phyloP scores from a whole-genome alignment of 2,329 filamentous ascomycete genomes.

The Corynespora cassiicola region DNA sequence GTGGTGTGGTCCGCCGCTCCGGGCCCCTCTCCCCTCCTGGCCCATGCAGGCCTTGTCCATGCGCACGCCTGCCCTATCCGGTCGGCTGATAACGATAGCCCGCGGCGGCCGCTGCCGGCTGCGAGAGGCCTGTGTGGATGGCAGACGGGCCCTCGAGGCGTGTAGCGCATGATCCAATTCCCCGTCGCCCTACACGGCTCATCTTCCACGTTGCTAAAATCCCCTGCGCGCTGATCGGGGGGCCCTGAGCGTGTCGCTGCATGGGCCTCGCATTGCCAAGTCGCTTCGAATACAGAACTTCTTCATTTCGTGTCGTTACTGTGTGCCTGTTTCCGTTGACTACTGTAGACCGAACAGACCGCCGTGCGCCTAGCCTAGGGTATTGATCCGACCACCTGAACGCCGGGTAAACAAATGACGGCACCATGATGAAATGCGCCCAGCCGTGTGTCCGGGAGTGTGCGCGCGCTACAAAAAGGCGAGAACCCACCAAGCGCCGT shows the following conservation, averaged over 20 bases:
- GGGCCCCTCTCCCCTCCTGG: slow-evolving; percentile 8
- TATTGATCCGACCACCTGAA: slow-evolving; percentile 14
- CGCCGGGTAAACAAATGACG: slow-evolving; percentile 10
- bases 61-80: slow-evolving; percentile 3
- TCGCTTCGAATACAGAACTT: slow-evolving; percentile 6
- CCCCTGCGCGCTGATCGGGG: neutral
- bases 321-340: slow-evolving; percentile 8
- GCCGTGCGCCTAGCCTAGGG: slow-evolving; percentile 11
- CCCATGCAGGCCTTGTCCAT: slow-evolving; percentile 2
- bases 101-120: neutral
- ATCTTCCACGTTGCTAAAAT: neutral
- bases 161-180: neutral
- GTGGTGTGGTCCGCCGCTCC: no score
- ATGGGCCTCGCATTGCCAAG: no score
- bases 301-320: slow-evolving; percentile 12
- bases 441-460: neutral
- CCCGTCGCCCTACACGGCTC: neutral
- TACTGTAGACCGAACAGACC: slow-evolving; percentile 1
- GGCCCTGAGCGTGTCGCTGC: no score
- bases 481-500: neutral
- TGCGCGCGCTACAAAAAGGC: neutral
- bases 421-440: slow-evolving; percentile 3
- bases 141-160: no score
- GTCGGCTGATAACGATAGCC: slow-evolving; percentile 9
- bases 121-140: no score